Evolutionary conservation across 2,329 filamentous ascomycete species (phyloP), one percentile per base, ranked within the genome.

Genomic region (Paracamarosporium sp.): DNA sequence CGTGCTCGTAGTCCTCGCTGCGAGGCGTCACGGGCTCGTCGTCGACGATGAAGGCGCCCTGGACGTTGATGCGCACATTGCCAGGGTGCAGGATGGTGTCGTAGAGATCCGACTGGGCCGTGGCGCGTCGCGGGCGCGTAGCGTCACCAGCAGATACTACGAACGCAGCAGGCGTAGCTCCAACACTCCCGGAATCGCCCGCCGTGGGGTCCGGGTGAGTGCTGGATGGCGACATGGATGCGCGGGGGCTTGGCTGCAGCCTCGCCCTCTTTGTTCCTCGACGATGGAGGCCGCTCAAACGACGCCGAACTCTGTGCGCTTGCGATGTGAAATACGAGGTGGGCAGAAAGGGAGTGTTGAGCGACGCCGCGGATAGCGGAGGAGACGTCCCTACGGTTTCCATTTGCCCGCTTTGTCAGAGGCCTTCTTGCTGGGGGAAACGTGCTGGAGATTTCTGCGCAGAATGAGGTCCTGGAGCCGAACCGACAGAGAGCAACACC

Each of bases 1-100:
- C 92, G 76, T 88, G 86, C 63, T 87, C 82, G 55, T 86, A 83
- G 24, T 84, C 83, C 45, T 86, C 83, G 60, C 75, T 77, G 52
- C 66, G 66, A 27, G 55, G 86, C 80, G 47, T 86, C 20, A 77
- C 77, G 3, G 85, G 82, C 65, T 80, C 77, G 61, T 94, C 89
- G 73, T 97, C 92, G 69, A 97, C 93, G 65, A 99, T 98, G 73
- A 97, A 97, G 36, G 95, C 95, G 71, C 94, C 95, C 76, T 93
- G 88, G 64, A 98, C 94, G 75, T 99, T 98, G 81, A 99, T 98
- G 79, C 91, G 90, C 71, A 97, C 93, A 13, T 90, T 80, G 24
- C 86, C 86, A 2, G 86, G 86, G 57, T 86, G 84, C 59, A 80
- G 78, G 61, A 88, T 87, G 41, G 84, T 81, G 38, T 80, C 78